Base-by-base conservation (phyloP, 2,329 filamentous ascomycete species). In the Verticillium nubilum region DNA sequence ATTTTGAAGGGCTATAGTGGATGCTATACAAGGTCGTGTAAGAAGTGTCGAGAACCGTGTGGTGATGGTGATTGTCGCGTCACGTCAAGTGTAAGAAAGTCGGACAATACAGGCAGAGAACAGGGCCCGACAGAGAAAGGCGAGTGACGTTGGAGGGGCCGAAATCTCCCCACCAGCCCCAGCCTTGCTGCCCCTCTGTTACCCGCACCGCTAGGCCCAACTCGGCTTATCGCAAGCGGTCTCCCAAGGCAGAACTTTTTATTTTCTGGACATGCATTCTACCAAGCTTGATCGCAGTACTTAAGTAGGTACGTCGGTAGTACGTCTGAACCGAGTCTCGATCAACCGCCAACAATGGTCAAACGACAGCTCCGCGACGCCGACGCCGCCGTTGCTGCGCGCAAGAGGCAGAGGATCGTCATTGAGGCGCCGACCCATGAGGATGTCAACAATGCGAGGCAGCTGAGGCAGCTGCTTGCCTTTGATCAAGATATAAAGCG, bases 401-500 rank as follows among this genome's bases (percentile, higher is more conserved):
- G 79, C 26, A 86, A 86, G 70, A 80, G 83, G 63, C 79, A 80
- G 62, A 85, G 83, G 69, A 73, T 82, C n/a, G 74, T 79, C 5
- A 81, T 85, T 63, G 80, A 86, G 60, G 72, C 79, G 1, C 82
- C 84, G 15, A 81, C 84, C 2, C 82, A 80, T 12, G 86, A 88
- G 64, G 83, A 88, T 37, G 79, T 91, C 54, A 75, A 79, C 55
- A 85, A 85, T 37, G 81, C 82, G 63, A 80, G 85, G 57, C 89
- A 95, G 69, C 78, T 95, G 61, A 83, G 83, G 67, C 80, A 86
- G 61, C 78, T 92, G 52, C 80, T 95, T 47, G 74, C 80, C 59
- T 92, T 92, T 68, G 81, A 89, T 65, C 89, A 92, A 73, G 87
- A 92, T 71, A 74, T 86, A 71, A 76, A 79, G 68, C 79, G 85